Conservation (phyloP, 2,329 filamentous ascomycete species). For the Ceratocystis cubensis region DNA sequence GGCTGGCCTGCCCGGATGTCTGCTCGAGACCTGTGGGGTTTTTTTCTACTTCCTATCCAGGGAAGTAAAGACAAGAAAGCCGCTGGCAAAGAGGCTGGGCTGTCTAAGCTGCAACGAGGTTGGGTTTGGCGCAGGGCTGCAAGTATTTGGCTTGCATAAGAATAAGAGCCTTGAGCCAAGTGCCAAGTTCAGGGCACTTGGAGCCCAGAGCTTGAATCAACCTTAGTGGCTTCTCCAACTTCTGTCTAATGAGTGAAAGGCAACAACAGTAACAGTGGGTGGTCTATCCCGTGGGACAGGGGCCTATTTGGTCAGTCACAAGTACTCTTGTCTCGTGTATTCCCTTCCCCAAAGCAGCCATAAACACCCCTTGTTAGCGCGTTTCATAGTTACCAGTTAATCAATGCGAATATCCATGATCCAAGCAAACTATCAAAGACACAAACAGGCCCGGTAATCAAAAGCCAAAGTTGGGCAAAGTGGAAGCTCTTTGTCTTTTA, state of each 20-base stretch:
- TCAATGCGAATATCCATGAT: slow-evolving; percentile 7
- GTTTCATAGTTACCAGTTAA: not conserved
- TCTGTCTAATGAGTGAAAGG: not conserved
- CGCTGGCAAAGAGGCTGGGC: no score
- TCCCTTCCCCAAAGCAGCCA: not conserved
- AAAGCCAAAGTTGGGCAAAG: not conserved
- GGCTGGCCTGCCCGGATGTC: not conserved
- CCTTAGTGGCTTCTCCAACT: not conserved
- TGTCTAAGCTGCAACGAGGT: no score
- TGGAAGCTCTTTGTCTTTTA: not conserved
- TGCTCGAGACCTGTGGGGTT: not conserved
- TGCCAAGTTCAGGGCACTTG: no score
- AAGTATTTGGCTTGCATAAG: no score
- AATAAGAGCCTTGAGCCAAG: no score
- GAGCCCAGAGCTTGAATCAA: no score
- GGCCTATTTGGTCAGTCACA: not conserved
- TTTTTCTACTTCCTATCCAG: not conserved
- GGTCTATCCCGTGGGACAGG: no score
- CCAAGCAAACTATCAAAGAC: not conserved
- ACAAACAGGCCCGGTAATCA: not conserved
- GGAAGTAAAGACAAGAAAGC: not conserved
- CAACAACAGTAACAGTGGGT: no score
- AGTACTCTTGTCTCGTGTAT: slow-evolving; percentile 1
- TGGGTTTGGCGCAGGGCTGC: no score
- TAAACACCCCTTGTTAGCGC: not conserved